These are phyloP conservation scores for Carallia pectinifolia DNA, from an alignment of 345 rosid species.

Conservation along the genomic window DNA sequence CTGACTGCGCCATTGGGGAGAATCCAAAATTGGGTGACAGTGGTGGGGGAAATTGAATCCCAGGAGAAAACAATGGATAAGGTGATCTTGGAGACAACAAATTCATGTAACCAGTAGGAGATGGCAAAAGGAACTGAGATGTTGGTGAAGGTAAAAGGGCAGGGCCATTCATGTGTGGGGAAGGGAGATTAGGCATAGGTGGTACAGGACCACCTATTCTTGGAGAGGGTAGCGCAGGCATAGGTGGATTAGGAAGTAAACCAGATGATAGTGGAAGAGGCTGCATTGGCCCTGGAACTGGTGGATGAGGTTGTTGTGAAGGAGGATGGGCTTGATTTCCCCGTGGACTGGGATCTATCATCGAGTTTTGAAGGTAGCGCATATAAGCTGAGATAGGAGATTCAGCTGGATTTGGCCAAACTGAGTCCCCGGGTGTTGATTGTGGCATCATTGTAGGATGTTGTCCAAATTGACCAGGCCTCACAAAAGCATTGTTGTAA, in stretches of 20 bases:
- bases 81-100: slow-evolving; percentile 73
- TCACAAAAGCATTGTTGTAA: slow-evolving; percentile 15
- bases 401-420: slow-evolving; percentile 58
- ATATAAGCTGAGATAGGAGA: slow-evolving; percentile 79
- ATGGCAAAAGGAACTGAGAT: slow-evolving; percentile 73
- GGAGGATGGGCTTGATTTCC: slow-evolving; percentile 46
- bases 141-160: slow-evolving; percentile 72
- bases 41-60: slow-evolving; percentile 76
- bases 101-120: slow-evolving; percentile 60
- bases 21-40: slow-evolving; percentile 70
- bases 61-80: slow-evolving; percentile 69
- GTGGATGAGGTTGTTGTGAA: slow-evolving; percentile 17
- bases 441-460: slow-evolving; percentile 42
- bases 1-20: slow-evolving; percentile 64
- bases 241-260: slow-evolving; percentile 46
- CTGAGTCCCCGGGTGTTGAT: slow-evolving; percentile 37
- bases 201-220: slow-evolving; percentile 58
- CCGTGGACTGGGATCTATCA: slow-evolving; percentile 44
- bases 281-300: slow-evolving; percentile 35
- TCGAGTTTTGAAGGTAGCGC: slow-evolving; percentile 75
- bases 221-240: slow-evolving; percentile 49
- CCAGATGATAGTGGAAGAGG: slow-evolving; percentile 42
- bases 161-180: slow-evolving; percentile 61
- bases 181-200: slow-evolving; percentile 46
- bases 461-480: slow-evolving; percentile 43